A percentile compares a stretch with the other conserved stretches of the same genome.
phyloP scores from a whole-genome alignment of 306 rosid genomes.

The Cicer bijugum region DNA sequence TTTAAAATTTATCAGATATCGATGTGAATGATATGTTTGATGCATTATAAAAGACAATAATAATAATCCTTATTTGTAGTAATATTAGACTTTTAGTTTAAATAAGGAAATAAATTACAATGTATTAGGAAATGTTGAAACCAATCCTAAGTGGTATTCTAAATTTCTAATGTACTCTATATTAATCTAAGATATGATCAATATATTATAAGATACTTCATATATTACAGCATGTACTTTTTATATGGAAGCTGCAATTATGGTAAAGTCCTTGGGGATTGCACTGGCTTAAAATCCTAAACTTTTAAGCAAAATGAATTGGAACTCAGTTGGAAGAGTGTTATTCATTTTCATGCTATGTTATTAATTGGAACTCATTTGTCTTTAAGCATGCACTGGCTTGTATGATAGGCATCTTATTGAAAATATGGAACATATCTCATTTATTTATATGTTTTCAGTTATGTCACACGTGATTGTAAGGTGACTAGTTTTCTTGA shows the following conservation, averaged over 20 bases:
- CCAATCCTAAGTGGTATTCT: neutral
- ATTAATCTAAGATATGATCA: neutral
- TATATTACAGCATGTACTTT: too few relatives aligned
- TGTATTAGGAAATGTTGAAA: neutral
- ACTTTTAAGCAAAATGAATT: constrained; percentile 26
- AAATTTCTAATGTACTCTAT: neutral
- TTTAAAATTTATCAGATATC: too few relatives aligned
- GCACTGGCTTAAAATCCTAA: constrained; percentile 13
- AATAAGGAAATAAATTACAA: too few relatives aligned
- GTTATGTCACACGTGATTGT: constrained; percentile 6
- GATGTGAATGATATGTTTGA: too few relatives aligned
- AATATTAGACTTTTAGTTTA: too few relatives aligned
- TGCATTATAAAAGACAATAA: too few relatives aligned
- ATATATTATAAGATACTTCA: neutral
- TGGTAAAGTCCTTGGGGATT: neutral
- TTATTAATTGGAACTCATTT: too few relatives aligned
- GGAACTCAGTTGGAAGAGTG: constrained; percentile 14
- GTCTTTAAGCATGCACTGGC: constrained; percentile 18
- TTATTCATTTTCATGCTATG: neutral
- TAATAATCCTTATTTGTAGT: too few relatives aligned
- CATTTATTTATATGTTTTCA: constrained; percentile 1
- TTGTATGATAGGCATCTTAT: constrained; percentile 2
- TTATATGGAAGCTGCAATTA: neutral
- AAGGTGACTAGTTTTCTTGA: constrained; percentile 5
- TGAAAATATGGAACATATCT: constrained; percentile 3